Percentiles rank a stretch among this genome's conserved stretches.
Conservation (phyloP, 2,329 filamentous ascomycete species). For the Hyphodiscus sp. region DNA sequence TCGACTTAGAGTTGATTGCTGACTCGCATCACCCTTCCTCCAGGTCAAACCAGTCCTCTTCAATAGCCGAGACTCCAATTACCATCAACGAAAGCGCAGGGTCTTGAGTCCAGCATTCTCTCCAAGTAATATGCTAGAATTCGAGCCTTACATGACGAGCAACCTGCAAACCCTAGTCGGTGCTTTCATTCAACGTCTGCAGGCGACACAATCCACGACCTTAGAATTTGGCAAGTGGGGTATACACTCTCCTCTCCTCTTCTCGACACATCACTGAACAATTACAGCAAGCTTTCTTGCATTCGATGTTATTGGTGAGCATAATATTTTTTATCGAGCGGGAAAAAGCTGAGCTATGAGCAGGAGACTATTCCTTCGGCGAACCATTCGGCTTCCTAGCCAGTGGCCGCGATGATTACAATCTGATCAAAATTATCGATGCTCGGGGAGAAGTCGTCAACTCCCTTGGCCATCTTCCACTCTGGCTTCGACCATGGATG, state of each 20-base stretch:
- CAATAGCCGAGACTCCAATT: not conserved
- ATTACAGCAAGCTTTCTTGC: not conserved
- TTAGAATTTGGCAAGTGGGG: not conserved
- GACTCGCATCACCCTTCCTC: not conserved
- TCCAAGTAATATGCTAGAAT: not conserved
- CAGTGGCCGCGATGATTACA: not conserved
- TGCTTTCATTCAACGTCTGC: not conserved
- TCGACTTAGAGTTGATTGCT: not conserved
- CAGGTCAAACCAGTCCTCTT: not conserved
- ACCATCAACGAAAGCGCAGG: not conserved
- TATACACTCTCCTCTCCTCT: not conserved
- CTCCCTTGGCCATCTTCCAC: not conserved
- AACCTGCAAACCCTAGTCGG: not conserved
- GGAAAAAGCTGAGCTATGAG: not conserved
- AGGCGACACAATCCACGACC: not conserved
- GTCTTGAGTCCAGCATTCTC: not conserved
- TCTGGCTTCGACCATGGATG: not conserved
- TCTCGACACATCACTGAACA: not conserved
- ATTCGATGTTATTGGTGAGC: not conserved
- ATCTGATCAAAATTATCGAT: conserved; percentile 1
- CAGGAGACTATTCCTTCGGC: not conserved
- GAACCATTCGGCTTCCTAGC: not conserved
- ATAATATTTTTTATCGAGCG: not conserved
- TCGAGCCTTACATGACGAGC: not conserved
- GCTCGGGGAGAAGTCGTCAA: not conserved